Percentiles rank a stretch among this genome's conserved stretches.
phyloP scores from a whole-genome alignment of 805 yeast species.

The Lachancea sp. region DNA sequence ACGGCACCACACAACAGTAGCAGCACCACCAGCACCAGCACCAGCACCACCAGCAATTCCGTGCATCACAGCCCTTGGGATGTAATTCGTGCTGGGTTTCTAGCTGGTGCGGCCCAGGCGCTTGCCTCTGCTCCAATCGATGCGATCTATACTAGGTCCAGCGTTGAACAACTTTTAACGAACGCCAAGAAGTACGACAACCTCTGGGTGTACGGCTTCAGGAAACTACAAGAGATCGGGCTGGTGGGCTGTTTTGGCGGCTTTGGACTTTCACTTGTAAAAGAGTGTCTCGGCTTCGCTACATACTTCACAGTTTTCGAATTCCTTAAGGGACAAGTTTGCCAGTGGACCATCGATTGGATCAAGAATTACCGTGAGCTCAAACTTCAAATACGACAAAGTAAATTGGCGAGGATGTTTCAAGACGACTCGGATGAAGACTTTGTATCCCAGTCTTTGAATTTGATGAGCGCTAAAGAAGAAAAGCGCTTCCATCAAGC shows the following conservation, averaged over 20 bases:
- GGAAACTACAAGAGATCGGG: conserved; percentile 68
- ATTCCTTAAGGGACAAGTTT: conserved; percentile 63
- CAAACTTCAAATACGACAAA: conserved; percentile 28
- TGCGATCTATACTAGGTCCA: conserved; percentile 78
- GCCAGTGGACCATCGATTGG: conserved; percentile 40
- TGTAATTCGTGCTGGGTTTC: conserved; percentile 68
- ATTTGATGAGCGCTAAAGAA: conserved; percentile 18
- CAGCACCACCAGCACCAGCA: too few species aligned
- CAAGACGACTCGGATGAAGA: conserved; percentile 8
- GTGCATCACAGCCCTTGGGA: conserved; percentile 37
- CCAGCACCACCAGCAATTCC: conserved; percentile 20
- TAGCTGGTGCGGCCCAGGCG: conserved; percentile 87
- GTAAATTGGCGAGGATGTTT: conserved; percentile 23
- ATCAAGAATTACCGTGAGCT: conserved; percentile 40
- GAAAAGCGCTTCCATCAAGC: conserved; percentile 24
- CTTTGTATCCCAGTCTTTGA: not conserved
- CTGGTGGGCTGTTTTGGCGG: conserved; percentile 86
- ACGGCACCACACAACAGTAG: not conserved
- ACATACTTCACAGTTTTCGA: conserved; percentile 79
- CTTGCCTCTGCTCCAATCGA: conserved; percentile 90
- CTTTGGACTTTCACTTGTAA: conserved; percentile 64
- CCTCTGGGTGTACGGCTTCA: conserved; percentile 69
- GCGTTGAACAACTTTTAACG: conserved; percentile 63
- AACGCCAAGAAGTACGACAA: conserved; percentile 53
- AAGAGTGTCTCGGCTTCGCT: conserved; percentile 80